These are phyloP conservation scores for Pistacia integerrima DNA, from an alignment of 345 rosid genomes.

Conservation along the genomic window DNA sequence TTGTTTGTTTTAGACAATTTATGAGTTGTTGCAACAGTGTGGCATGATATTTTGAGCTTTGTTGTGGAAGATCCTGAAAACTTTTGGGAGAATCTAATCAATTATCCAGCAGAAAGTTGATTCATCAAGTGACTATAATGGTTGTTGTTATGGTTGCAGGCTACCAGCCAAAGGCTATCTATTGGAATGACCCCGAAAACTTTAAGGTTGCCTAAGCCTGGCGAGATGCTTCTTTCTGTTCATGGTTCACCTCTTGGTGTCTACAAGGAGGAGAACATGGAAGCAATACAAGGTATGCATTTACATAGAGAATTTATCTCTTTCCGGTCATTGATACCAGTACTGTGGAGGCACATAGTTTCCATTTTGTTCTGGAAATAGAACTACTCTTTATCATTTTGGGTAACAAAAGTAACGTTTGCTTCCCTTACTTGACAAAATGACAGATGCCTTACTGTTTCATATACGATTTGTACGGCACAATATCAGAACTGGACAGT, in stretches of 20 bases:
- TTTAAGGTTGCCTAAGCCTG: constrained; percentile 75
- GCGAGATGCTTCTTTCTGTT: constrained; percentile 89
- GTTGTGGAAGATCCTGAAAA: background rate
- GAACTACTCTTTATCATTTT: constrained; percentile 1
- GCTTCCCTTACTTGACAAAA: background rate
- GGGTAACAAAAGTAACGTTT: background rate
- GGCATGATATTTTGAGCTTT: background rate
- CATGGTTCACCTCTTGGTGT: constrained; percentile 94
- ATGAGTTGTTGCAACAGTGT: background rate
- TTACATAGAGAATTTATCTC: background rate
- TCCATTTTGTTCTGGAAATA: background rate
- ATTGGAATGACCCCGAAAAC: constrained; percentile 95
- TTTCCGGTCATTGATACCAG: background rate
- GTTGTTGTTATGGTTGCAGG: constrained; percentile 39
- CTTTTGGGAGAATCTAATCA: too few species aligned
- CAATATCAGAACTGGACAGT: background rate
- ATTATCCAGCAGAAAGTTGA: too few species aligned
- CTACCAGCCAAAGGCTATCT: constrained; percentile 73
- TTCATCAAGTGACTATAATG: background rate
- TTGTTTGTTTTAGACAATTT: background rate
- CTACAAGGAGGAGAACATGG: constrained; percentile 88
- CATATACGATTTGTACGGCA: background rate
- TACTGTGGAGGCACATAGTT: background rate
- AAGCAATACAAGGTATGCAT: constrained; percentile 70
- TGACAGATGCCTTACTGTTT: background rate